Evolutionary conservation across 1,139 yeast species (phyloP).

Genomic region (Nakaseomyces bracarensis): DNA sequence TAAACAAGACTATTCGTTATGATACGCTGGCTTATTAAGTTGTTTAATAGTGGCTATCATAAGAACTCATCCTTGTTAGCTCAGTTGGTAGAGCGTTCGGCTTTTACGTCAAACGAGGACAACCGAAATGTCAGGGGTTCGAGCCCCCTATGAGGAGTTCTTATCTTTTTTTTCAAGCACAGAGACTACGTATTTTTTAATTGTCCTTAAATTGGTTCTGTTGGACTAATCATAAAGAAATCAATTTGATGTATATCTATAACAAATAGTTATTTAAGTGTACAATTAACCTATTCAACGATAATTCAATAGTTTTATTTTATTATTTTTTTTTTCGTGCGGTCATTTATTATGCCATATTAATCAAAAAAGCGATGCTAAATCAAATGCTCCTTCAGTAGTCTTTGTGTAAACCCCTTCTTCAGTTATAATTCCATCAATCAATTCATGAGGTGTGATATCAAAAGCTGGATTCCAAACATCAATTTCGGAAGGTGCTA

Average conservation of each 20-base stretch:
- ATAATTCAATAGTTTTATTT: too few species aligned
- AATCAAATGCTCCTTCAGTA: slow-evolving; percentile 39
- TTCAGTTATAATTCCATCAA: slow-evolving; percentile 88
- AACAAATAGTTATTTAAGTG: too few species aligned
- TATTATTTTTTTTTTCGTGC: slow-evolving; percentile 10
- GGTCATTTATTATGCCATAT: slow-evolving; percentile 7
- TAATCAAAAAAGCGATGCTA: slow-evolving; percentile 21
- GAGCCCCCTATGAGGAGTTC: slow-evolving; percentile 36
- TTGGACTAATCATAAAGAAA: too few species aligned
- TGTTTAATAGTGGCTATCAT: neutral
- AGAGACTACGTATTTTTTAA: too few species aligned
- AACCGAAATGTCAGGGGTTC: slow-evolving; percentile 36
- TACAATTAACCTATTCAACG: too few species aligned
- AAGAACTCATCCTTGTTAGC: slow-evolving; percentile 33
- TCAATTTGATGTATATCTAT: too few species aligned
- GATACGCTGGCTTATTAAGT: too few species aligned
- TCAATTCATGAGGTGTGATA: slow-evolving; percentile 73
- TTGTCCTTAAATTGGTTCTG: too few species aligned
- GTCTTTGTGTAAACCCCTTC: slow-evolving; percentile 46
- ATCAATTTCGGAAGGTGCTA: slow-evolving; percentile 75
- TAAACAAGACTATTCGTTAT: too few species aligned
- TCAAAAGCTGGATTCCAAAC: slow-evolving; percentile 98
- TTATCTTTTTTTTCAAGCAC: slow-evolving; percentile 14
- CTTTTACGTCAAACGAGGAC: slow-evolving; percentile 31
- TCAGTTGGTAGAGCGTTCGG: slow-evolving; percentile 34